Evolutionary conservation across 495 filamentous ascomycete genomes (phyloP).

Genomic region (Talaromyces thailandensis): DNA sequence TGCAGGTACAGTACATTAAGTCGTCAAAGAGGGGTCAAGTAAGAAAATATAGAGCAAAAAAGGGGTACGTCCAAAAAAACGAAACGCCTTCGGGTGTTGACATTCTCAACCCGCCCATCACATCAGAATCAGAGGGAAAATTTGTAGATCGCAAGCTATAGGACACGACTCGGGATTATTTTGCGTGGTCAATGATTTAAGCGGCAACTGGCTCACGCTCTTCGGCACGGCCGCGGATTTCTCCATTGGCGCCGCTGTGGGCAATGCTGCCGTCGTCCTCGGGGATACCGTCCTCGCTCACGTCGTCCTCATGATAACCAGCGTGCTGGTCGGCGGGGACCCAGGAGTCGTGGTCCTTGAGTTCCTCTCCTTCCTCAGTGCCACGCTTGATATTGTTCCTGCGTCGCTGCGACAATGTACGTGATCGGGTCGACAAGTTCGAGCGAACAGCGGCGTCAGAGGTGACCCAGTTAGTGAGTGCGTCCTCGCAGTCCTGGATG

Average conservation of each 20-base stretch:
- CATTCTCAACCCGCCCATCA: background rate
- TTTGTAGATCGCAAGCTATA: background rate
- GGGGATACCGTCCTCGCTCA: slow-evolving; percentile 49
- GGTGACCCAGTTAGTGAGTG: slow-evolving; percentile 92
- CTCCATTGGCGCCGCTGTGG: slow-evolving; percentile 41
- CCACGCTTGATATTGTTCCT: slow-evolving; percentile 58
- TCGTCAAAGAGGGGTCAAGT: background rate
- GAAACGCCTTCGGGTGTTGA: background rate
- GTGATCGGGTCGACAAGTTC: slow-evolving; percentile 74
- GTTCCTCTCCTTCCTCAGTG: slow-evolving; percentile 74
- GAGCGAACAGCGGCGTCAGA: slow-evolving; percentile 81
- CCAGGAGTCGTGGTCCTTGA: slow-evolving; percentile 86
- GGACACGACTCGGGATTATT: background rate
- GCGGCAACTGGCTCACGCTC: slow-evolving; percentile 28
- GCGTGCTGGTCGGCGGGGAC: slow-evolving; percentile 72
- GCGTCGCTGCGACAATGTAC: slow-evolving; percentile 78
- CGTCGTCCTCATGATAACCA: slow-evolving; percentile 52
- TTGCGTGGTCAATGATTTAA: background rate
- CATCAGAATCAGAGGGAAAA: background rate
- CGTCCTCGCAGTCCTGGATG: slow-evolving; percentile 97
- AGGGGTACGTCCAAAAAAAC: background rate
- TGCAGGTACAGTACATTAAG: background rate
- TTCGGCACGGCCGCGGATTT: slow-evolving; percentile 52
- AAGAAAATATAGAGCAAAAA: background rate
- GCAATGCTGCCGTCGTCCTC: slow-evolving; percentile 47